Base-by-base conservation (phyloP, 2,329 filamentous ascomycete species). In the Ophiostoma ips region DNA sequence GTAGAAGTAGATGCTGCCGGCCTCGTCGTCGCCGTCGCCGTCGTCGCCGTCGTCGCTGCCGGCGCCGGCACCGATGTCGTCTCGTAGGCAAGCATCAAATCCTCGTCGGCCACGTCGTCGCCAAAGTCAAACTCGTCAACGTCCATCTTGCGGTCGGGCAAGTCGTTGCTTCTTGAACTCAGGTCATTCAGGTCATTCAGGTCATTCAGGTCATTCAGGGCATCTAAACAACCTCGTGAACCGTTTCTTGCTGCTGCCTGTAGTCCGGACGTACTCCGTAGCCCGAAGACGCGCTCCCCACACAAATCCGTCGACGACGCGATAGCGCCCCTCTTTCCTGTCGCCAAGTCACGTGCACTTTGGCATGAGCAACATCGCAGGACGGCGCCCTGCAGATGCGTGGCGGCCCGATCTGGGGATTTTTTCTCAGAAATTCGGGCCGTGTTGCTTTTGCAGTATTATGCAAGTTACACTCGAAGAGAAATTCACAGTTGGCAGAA, bases 41-140 rank as follows among this genome's bases (percentile, higher is more conserved):
- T 24, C 5, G 49, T 9, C 3, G 47, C 10, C 15, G 31, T 18
- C 3, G 5, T 4, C 24, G 24, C 5, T 28, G 24, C 24, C 4
- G 24, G 8, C 24, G 24, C 24, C 24, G 24, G 4, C 24, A 21
- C 37, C 16, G 12, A 15, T 24, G 31, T 52, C 36, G 61, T 55
- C 19, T 57, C 57, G 24, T 79, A 69, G 7, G 73, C 80, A 34
- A 73, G 66, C 41, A 84, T 69, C 52, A 85, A 66, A 56, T 83
- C 81, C 58, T 82, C 81, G 53, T 85, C 81, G 48, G 76, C 72
- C 48, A 83, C 72, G 55, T 75, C 73, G 53, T 79, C 78, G 52
- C 78, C 78, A 59, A 78, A 83, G 18, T 36, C 44, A 6, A 51
- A 48, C 6, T 51, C 50, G 43, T 81, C 77, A 56, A 83, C 71